These are phyloP conservation scores for Penicillium psychrosexuale DNA, from an alignment of 2,329 filamentous ascomycete species.

Conservation along the genomic window DNA sequence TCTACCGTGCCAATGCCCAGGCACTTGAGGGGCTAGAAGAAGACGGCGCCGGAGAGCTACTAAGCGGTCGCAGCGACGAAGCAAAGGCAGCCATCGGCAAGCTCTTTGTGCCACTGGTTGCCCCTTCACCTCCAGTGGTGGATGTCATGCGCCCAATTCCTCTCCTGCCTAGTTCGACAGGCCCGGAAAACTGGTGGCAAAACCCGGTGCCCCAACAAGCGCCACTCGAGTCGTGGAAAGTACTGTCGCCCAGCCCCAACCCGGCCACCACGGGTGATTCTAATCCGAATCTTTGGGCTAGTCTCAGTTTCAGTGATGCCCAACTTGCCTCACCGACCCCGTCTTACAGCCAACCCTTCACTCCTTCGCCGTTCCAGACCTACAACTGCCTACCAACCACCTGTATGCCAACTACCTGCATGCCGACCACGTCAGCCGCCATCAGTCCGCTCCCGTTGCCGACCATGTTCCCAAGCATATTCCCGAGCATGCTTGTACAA, in stretches of 20 bases:
- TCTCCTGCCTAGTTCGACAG: slow-evolving; percentile 77
- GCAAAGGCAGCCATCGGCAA: slow-evolving; percentile 83
- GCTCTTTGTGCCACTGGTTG: slow-evolving; percentile 79
- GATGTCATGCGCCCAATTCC: slow-evolving; percentile 85
- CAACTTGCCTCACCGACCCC: slow-evolving; percentile 75
- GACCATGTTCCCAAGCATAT: slow-evolving; percentile 61
- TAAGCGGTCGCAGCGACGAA: slow-evolving; percentile 87
- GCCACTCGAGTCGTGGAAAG: slow-evolving; percentile 82
- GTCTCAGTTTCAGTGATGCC: slow-evolving; percentile 69
- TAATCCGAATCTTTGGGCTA: slow-evolving; percentile 72
- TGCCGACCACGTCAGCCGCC: slow-evolving; percentile 69
- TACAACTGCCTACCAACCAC: slow-evolving; percentile 79
- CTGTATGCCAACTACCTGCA: slow-evolving; percentile 59
- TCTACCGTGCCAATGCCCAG: slow-evolving; percentile 83
- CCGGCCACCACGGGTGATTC: slow-evolving; percentile 69
- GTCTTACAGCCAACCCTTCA: slow-evolving; percentile 74
- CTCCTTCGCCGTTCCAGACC: slow-evolving; percentile 61
- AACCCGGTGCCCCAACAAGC: slow-evolving; percentile 65
- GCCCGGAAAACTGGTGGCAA: slow-evolving; percentile 75
- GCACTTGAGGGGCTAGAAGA: slow-evolving; percentile 95
- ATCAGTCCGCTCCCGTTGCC: slow-evolving; percentile 77
- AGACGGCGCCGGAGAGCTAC: slow-evolving; percentile 88
- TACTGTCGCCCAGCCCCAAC: slow-evolving; percentile 84
- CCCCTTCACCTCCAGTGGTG: slow-evolving; percentile 82
- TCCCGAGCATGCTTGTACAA: slow-evolving; percentile 70